Base-by-base conservation (phyloP, 2,329 filamentous ascomycete species). In the Hypoxylon sp. region DNA sequence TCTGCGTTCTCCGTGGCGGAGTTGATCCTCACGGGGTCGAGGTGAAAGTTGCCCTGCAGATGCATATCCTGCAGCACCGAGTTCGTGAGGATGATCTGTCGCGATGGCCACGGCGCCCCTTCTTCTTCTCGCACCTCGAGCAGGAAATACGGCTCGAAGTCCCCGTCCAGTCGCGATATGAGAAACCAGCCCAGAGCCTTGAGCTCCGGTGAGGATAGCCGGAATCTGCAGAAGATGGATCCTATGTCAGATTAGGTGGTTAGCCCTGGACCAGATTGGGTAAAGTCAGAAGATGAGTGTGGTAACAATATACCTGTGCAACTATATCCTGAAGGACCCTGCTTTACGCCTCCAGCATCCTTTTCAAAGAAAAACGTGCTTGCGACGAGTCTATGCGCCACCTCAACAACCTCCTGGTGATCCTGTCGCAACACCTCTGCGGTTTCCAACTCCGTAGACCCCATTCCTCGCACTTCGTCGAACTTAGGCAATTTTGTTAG, bases 281-380 rank as follows among this genome's bases (percentile, higher is more conserved):
- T 9, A 6, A 6, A 15, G 27, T 6, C n/a, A 12, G 2, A 5
- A 9, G 17, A 15, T 17, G 21, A 30, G 21, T n/a, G n/a, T 13
- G 5, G 16, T 3, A n/a, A n/a, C n/a, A n/a, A n/a, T n/a, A 9
- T 63, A 67, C 67, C 67, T 46, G 65, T 67, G 40, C 66, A 69
- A 17, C 52, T 67, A 37, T 62, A 67, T 2, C 65, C 66, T 2
- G 60, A 63, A 11, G 51, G 20, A 6, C 42, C 61, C 40, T 66
- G 65, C 50, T 64, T 64, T 17, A 68, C 60, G 15, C 65, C 64
- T 1, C 55, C 43, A 4, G 55, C 43, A 7, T 69, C 66, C 48
- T 63, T 68, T 47, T 69, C 66, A 20, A 69, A 69, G 61, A 69
- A 69, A 23, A 69, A 69, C 0, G 63, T 62, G 61, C 67, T 69